These are phyloP conservation scores for Penicillium sclerotiorum DNA, from an alignment of 2,329 filamentous ascomycete species.

Conservation along the genomic window DNA sequence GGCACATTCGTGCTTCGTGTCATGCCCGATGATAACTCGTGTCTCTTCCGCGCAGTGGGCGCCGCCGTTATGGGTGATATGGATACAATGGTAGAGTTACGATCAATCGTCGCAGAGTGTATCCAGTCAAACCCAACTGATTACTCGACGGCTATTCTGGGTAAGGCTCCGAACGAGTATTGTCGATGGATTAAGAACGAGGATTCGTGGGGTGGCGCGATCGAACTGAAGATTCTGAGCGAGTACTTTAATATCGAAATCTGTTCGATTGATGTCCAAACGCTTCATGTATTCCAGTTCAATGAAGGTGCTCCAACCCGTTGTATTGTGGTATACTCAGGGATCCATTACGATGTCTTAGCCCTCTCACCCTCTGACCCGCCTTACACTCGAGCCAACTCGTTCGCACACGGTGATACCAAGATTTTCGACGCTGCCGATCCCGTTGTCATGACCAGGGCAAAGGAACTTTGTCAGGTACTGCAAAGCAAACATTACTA, in stretches of 20 bases:
- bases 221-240: slow-evolving; percentile 83
- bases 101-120: slow-evolving; percentile 74
- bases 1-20: slow-evolving; percentile 74
- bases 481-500: slow-evolving; percentile 78
- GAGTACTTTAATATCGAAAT: slow-evolving; percentile 85
- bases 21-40: slow-evolving; percentile 96
- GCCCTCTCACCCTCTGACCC: slow-evolving; percentile 68
- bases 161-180: slow-evolving; percentile 72
- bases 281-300: slow-evolving; percentile 69
- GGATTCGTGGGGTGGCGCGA: slow-evolving; percentile 87
- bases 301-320: slow-evolving; percentile 71
- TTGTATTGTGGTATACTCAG: slow-evolving; percentile 84
- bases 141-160: slow-evolving; percentile 77
- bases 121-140: slow-evolving; percentile 73
- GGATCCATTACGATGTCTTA: slow-evolving; percentile 91
- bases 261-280: slow-evolving; percentile 77
- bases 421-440: slow-evolving; percentile 68
- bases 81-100: slow-evolving; percentile 70
- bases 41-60: slow-evolving; percentile 87
- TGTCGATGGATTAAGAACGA: slow-evolving; percentile 78
- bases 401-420: slow-evolving; percentile 75
- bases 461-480: slow-evolving; percentile 65
- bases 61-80: slow-evolving; percentile 71
- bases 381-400: slow-evolving; percentile 58
- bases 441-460: slow-evolving; percentile 59